A percentile compares a stretch with the other conserved stretches of the same genome.
Evolutionary conservation across 2,329 filamentous ascomycete species (phyloP).

Genomic region (Ophiocordyceps robertsii): DNA sequence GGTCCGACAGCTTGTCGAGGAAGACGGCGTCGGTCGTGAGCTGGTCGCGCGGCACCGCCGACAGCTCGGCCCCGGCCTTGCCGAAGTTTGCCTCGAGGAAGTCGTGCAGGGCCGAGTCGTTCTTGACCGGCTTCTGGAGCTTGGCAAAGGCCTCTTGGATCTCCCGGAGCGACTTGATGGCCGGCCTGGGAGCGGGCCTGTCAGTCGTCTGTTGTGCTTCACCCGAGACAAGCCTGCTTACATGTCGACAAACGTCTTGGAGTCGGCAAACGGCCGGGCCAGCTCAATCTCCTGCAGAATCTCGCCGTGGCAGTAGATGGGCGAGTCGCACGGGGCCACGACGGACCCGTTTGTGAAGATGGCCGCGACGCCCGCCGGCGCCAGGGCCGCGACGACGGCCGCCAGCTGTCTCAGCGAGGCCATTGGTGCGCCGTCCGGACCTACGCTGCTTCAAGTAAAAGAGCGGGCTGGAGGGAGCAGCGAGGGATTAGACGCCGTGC

Average conservation of each 20-base stretch:
- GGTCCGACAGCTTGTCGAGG: constrained; percentile 40
- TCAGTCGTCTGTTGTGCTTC: background rate
- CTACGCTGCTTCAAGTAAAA: background rate
- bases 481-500: too few relatives aligned
- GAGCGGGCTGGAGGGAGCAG: too few relatives aligned
- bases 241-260: constrained; percentile 61
- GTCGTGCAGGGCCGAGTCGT: constrained; percentile 46
- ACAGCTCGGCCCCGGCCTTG: constrained; percentile 48
- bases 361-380: constrained; percentile 20
- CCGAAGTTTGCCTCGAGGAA: constrained; percentile 53
- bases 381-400: constrained; percentile 14
- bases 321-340: constrained; percentile 52
- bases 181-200: background rate
- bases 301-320: constrained; percentile 54
- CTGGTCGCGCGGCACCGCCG: constrained; percentile 34
- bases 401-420: constrained; percentile 8
- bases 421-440: too few relatives aligned
- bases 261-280: constrained; percentile 50
- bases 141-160: constrained; percentile 48
- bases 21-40: constrained; percentile 45
- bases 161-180: constrained; percentile 32
- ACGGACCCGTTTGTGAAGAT: constrained; percentile 48
- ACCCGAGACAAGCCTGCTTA: constrained; percentile 21
- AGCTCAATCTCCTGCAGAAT: constrained; percentile 49
- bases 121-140: constrained; percentile 45